Conservation (phyloP, 371 early-diverging fungal species). For the Neoconidiobolus thromboides region DNA sequence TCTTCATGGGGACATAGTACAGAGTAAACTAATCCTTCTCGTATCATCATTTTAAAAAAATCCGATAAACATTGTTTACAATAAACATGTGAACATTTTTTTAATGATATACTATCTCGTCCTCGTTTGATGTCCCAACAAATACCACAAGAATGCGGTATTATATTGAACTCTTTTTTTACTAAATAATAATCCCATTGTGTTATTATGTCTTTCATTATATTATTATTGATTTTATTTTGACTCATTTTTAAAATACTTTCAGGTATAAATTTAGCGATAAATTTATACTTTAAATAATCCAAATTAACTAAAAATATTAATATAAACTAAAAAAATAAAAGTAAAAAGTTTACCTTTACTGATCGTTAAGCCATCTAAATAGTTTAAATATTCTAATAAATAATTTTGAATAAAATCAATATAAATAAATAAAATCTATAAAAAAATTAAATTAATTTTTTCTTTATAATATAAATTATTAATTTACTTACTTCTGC, state of each 20-base stretch:
- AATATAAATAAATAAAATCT: constrained; percentile 10
- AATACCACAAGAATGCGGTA: constrained; percentile 10
- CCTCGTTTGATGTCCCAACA: constrained; percentile 11
- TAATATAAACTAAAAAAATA: no score
- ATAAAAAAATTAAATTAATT: neutral
- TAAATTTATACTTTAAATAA: no score
- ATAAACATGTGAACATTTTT: constrained; percentile 10
- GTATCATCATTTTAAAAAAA: constrained; percentile 10
- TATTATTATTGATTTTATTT: no score
- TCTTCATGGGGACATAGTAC: constrained; percentile 11
- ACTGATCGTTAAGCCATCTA: no score
- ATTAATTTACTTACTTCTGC: constrained; percentile 8
- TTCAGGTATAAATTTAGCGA: no score
- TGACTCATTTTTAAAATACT: no score
- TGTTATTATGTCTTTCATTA: no score
- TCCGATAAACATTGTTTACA: constrained; percentile 9
- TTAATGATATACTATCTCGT: constrained; percentile 1
- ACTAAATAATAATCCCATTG: no score
- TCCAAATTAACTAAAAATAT: no score
- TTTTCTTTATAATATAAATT: neutral
- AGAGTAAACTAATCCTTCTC: constrained; percentile 9
- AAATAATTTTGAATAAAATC: constrained; percentile 10
- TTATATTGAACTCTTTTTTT: constrained; percentile 4
- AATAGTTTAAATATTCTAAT: constrained; percentile 6
- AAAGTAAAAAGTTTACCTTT: no score